Evolutionary conservation across 768 basidiomycete genomes (phyloP).

Genomic region (Chiua virens): DNA sequence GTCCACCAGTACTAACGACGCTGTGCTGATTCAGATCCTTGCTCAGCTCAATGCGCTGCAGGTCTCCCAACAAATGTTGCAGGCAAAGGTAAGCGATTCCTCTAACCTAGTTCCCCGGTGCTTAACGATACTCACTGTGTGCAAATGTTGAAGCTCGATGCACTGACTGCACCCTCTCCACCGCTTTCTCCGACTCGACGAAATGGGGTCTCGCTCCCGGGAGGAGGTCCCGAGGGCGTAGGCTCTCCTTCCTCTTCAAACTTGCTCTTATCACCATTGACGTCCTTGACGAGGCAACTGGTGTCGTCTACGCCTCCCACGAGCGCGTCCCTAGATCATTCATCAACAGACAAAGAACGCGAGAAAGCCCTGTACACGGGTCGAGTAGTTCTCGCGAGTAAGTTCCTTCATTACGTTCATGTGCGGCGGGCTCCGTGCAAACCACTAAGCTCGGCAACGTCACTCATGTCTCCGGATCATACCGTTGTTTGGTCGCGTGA

Average conservation of each 20-base stretch:
- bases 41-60: constrained; percentile 69
- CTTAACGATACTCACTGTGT: no score
- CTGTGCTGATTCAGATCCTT: constrained; percentile 70
- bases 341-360: constrained; percentile 55
- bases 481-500: constrained; percentile 4
- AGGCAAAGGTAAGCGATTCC: constrained; percentile 71
- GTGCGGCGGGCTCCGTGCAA: background rate
- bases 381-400: constrained; percentile 82
- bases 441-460: no score
- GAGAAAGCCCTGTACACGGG: constrained; percentile 80
- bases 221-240: constrained; percentile 2
- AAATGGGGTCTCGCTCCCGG: constrained; percentile 30
- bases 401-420: constrained; percentile 28
- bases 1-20: constrained; percentile 41
- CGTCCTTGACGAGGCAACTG: constrained; percentile 25
- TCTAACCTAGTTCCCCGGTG: background rate
- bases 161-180: constrained; percentile 32
- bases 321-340: constrained; percentile 17
- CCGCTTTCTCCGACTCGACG: constrained; percentile 20
- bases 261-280: constrained; percentile 31
- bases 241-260: constrained; percentile 25
- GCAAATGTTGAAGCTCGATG: constrained; percentile 48
- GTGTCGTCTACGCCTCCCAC: constrained; percentile 28
- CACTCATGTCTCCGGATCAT: constrained; percentile 12
- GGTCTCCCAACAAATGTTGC: constrained; percentile 71